These are phyloP conservation scores for Amauroascus verrucosus DNA, from an alignment of 2,329 filamentous ascomycete species.

Conservation along the genomic window DNA sequence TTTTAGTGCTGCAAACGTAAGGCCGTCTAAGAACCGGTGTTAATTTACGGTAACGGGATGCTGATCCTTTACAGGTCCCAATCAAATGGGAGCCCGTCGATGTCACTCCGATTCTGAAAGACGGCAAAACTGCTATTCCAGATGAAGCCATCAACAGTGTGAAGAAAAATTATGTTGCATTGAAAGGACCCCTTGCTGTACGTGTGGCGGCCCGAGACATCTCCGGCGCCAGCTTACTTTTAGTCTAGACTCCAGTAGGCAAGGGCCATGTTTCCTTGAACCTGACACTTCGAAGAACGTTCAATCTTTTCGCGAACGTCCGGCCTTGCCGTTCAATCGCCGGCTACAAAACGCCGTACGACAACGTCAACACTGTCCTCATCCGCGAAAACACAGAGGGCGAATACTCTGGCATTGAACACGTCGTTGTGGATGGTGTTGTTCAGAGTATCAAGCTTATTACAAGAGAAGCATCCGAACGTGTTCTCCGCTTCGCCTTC, in stretches of 20 bases:
- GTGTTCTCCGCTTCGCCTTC: slow-evolving; percentile 94
- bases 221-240: background rate
- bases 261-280: slow-evolving; percentile 99
- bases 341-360: slow-evolving; percentile 97
- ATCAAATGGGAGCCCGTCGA: slow-evolving; percentile 97
- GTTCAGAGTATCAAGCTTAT: slow-evolving; percentile 99
- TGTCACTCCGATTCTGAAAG: slow-evolving; percentile 84
- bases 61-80: slow-evolving; percentile 53
- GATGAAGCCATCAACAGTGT: slow-evolving; percentile 89
- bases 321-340: slow-evolving; percentile 94
- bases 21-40: slow-evolving; percentile 20
- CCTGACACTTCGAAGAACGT: slow-evolving; percentile 93
- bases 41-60: slow-evolving; percentile 4
- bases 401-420: slow-evolving; percentile 98
- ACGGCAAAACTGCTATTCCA: slow-evolving; percentile 92
- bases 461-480: slow-evolving; percentile 86
- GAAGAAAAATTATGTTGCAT: slow-evolving; percentile 87
- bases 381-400: slow-evolving; percentile 99
- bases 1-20: slow-evolving; percentile 85
- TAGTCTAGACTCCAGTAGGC: slow-evolving; percentile 70
- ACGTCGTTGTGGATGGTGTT: slow-evolving; percentile 93
- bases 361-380: slow-evolving; percentile 89
- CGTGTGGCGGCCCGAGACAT: slow-evolving; percentile 22
- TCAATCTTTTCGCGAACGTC: slow-evolving; percentile 99
- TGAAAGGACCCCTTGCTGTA: slow-evolving; percentile 96